phyloP scores from a whole-genome alignment of 345 rosid species.

The Brassica incana region DNA sequence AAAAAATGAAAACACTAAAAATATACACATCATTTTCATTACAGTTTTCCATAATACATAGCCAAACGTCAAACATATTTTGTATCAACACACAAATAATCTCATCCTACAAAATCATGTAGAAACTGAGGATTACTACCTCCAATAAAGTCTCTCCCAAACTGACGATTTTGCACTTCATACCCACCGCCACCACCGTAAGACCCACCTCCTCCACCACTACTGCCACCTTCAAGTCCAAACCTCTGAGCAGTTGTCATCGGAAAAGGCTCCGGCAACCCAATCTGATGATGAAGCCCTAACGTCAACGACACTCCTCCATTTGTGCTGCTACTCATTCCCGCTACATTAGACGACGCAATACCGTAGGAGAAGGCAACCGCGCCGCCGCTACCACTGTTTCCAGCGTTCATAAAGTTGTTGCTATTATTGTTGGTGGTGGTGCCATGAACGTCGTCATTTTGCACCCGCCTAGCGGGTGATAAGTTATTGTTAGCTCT shows the following conservation, averaged over 20 bases:
- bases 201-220: slow-evolving; percentile 45
- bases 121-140: slow-evolving; percentile 67
- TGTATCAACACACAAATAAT: slow-evolving; percentile 19
- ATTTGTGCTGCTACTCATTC: slow-evolving; percentile 44
- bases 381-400: slow-evolving; percentile 42
- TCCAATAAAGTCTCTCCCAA: slow-evolving; percentile 68
- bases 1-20: slow-evolving; percentile 25
- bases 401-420: slow-evolving; percentile 45
- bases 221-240: slow-evolving; percentile 59
- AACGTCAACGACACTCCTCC: slow-evolving; percentile 75
- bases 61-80: slow-evolving; percentile 16
- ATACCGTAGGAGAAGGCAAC: slow-evolving; percentile 40
- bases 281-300: slow-evolving; percentile 86
- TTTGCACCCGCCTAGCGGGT: slow-evolving; percentile 51
- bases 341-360: slow-evolving; percentile 40
- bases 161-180: slow-evolving; percentile 63
- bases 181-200: slow-evolving; percentile 52
- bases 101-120: slow-evolving; percentile 87
- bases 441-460: slow-evolving; percentile 39
- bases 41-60: slow-evolving; percentile 24
- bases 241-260: slow-evolving; percentile 65
- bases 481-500: slow-evolving; percentile 28
- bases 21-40: slow-evolving; percentile 32
- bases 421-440: slow-evolving; percentile 27
- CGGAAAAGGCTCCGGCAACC: slow-evolving; percentile 65